Base-by-base conservation (phyloP, 495 filamentous ascomycete genomes). In the Aspergillus panamensis region DNA sequence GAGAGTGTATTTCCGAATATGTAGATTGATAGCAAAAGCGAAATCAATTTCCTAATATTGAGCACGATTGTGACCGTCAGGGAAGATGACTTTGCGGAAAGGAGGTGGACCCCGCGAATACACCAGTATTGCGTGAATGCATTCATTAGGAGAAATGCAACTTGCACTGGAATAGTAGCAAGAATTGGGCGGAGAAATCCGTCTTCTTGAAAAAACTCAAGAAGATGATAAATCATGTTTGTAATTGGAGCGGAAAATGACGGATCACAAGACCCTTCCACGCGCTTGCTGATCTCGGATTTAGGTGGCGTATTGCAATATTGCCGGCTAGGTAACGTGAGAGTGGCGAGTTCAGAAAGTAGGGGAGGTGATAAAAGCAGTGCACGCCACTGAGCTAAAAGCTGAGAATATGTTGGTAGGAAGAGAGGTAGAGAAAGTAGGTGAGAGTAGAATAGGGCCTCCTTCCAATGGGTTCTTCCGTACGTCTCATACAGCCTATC, bases 361-460 rank as follows among this genome's bases (percentile, higher is more conserved):
- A 79, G 67, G 14, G 75, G 73, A 35, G 75, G 76, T 4, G 78
- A 80, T 10, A 70, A 70, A 25, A 74, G 67, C n/a, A 86, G 71
- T 9, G 72, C 62, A 2, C 55, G 56, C 71, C 80, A 83, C 58
- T 85, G 82, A 2, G 62, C 58, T 9, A 61, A 64, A n/a, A 87
- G 68, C 29, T 77, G 71, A 13, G 72, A 54, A 6, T 65, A 73
- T 20, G 80, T 76, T 0, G 75, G 76, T 17, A 84, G 51, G 67
- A 87, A 86, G 30, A 87, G 67, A 0, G 90, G 90, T 35, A 96
- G 67, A 5, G 88, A 90, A 16, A 95, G 81, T 17, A 88, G 69
- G 60, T 96, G 91, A 17, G 86, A 89, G 72, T 97, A 99, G 71
- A 99, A 97, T 14, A 99, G 80, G 64, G 95, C 96, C 69, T 97